Percentiles rank a stretch among this genome's conserved stretches.
These are phyloP conservation scores for Fusarium phyllophilum DNA, from an alignment of 2,329 filamentous ascomycete species.

Conservation along the genomic window DNA sequence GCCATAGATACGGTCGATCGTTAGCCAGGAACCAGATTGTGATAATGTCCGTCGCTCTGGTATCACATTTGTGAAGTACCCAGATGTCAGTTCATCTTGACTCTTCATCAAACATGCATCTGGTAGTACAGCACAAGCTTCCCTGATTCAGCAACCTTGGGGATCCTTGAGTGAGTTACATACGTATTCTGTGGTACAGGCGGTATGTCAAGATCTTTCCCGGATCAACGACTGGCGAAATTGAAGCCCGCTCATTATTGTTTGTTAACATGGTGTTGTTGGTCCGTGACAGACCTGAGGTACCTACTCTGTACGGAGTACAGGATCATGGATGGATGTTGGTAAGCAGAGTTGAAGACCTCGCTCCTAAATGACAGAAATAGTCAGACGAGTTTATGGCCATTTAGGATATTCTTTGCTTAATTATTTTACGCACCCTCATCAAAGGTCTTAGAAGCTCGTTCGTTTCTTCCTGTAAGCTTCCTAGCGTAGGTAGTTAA, in stretches of 20 bases:
- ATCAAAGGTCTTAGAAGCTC: slow-evolving; percentile 17
- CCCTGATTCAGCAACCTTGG: neutral
- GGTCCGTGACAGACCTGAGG: slow-evolving; percentile 14
- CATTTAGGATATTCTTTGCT: neutral
- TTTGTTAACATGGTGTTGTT: slow-evolving; percentile 6
- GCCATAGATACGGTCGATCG: slow-evolving; percentile 20
- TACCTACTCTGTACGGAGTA: no score
- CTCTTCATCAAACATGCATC: neutral
- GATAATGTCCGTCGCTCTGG: neutral
- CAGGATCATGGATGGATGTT: neutral
- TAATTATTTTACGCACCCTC: neutral
- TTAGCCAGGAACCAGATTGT: slow-evolving; percentile 30
- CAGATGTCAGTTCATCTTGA: neutral
- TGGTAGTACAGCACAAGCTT: neutral
- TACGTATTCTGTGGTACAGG: neutral
- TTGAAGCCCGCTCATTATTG: slow-evolving; percentile 2
- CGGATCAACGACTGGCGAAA: slow-evolving; percentile 21
- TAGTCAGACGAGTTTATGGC: neutral
- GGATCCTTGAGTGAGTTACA: neutral
- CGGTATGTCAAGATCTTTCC: slow-evolving; percentile 22
- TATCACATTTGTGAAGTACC: slow-evolving; percentile 5
- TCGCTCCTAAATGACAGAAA: neutral
- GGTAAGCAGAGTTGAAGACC: neutral
- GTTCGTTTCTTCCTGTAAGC: slow-evolving; percentile 29
- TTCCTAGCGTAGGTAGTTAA: slow-evolving; percentile 32